Conservation (phyloP, 306 rosid species). For the Aeschynomene evenia region DNA sequence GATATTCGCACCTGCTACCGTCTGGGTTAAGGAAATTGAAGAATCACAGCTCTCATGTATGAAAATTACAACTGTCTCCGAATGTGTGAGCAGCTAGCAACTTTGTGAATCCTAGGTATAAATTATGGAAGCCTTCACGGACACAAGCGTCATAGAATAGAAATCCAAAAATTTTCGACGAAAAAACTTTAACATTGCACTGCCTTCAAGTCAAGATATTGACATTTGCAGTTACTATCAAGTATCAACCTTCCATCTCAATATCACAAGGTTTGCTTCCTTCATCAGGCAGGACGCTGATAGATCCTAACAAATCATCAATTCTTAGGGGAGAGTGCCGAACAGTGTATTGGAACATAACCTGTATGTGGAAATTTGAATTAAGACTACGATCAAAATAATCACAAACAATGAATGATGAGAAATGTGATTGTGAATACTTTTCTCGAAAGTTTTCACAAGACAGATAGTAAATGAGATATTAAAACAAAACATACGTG, state of each 20-base stretch:
- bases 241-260: conserved; percentile 77
- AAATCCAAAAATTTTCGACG: conserved; percentile 8
- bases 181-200: neutral
- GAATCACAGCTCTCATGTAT: neutral
- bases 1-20: conserved; percentile 21
- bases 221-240: conserved; percentile 20
- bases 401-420: neutral
- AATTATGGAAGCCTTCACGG: conserved; percentile 14
- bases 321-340: conserved; percentile 66
- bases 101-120: neutral
- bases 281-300: conserved; percentile 46
- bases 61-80: conserved; percentile 21
- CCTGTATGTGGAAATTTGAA: conserved; percentile 43
- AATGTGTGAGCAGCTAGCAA: neutral
- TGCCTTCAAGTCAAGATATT: neutral
- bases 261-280: conserved; percentile 42
- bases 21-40: neutral
- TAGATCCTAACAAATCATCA: conserved; percentile 64
- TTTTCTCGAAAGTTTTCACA: neutral
- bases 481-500: neutral
- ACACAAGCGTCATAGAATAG: neutral
- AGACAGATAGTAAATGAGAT: conserved; percentile 1
- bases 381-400: conserved; percentile 1
- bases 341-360: conserved; percentile 73
- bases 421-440: conserved; percentile 3